These are phyloP conservation scores for Botrytis galanthina DNA, from an alignment of 2,329 filamentous ascomycete genomes.

Conservation along the genomic window DNA sequence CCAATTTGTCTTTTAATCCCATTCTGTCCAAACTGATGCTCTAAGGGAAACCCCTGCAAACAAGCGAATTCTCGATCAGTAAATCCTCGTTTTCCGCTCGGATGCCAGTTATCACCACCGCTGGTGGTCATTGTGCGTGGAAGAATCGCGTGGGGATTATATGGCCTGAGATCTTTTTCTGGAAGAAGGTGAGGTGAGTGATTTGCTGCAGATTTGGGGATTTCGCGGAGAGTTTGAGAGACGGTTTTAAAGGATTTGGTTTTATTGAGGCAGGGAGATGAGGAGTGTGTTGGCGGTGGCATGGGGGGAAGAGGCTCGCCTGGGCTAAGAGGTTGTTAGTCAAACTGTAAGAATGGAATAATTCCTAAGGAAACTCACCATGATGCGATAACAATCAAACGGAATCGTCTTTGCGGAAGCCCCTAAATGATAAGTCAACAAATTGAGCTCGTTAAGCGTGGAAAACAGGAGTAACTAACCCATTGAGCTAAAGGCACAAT, in stretches of 20 bases:
- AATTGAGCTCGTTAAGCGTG: neutral
- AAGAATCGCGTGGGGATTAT: slow-evolving; percentile 49
- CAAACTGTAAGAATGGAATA: neutral
- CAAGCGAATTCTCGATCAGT: slow-evolving; percentile 64
- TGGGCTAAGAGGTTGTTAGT: slow-evolving; percentile 46
- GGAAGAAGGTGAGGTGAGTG: slow-evolving; percentile 37
- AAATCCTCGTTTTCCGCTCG: slow-evolving; percentile 59
- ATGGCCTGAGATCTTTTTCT: slow-evolving; percentile 37
- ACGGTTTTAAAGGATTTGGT: slow-evolving; percentile 46
- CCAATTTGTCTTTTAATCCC: slow-evolving; percentile 65
- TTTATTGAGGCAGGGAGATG: slow-evolving; percentile 29
- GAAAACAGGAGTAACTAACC: slow-evolving; percentile 28
- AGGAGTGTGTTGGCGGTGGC: slow-evolving; percentile 58
- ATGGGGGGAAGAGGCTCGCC: slow-evolving; percentile 69
- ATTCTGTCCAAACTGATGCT: slow-evolving; percentile 53
- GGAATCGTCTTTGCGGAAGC: slow-evolving; percentile 34
- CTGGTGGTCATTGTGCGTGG: slow-evolving; percentile 63
- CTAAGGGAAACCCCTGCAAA: slow-evolving; percentile 66
- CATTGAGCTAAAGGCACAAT: slow-evolving; percentile 53
- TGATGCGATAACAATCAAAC: slow-evolving; percentile 57
- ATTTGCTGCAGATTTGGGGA: slow-evolving; percentile 39
- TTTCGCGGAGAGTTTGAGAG: slow-evolving; percentile 32
- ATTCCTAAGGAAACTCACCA: slow-evolving; percentile 31
- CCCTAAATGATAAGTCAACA: slow-evolving; percentile 7
- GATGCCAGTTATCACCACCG: slow-evolving; percentile 63